These are phyloP conservation scores for Dissoconium aciculare DNA, from an alignment of 2,329 filamentous ascomycete species.

Conservation along the genomic window DNA sequence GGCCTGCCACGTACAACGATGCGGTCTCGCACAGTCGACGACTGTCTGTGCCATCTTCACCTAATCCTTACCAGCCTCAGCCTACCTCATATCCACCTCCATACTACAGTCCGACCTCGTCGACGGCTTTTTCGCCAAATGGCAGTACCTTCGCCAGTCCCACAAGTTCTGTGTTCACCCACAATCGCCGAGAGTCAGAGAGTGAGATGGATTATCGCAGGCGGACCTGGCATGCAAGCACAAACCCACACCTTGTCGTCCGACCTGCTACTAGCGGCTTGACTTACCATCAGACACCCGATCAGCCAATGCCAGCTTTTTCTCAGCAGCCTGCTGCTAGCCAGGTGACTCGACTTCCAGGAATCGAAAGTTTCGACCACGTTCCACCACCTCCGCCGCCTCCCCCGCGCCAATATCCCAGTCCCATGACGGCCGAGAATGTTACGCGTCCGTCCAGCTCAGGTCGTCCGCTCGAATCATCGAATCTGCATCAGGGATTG, in stretches of 20 bases:
- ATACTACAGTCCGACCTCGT: constrained; percentile 33
- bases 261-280: constrained; percentile 56
- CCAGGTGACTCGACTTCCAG: constrained; percentile 59
- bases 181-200: constrained; percentile 51
- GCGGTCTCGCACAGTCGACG: constrained; percentile 53
- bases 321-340: constrained; percentile 38
- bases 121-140: constrained; percentile 38
- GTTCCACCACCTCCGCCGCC: constrained; percentile 47
- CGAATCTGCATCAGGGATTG: constrained; percentile 50
- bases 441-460: constrained; percentile 23
- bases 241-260: constrained; percentile 42
- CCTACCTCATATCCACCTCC: constrained; percentile 41
- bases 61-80: constrained; percentile 56
- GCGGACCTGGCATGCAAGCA: constrained; percentile 82
- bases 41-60: constrained; percentile 65
- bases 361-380: constrained; percentile 83
- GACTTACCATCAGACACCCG: constrained; percentile 59
- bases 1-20: constrained; percentile 60
- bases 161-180: constrained; percentile 46
- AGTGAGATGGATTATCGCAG: constrained; percentile 66
- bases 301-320: constrained; percentile 43
- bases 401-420: constrained; percentile 46
- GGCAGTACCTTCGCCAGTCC: constrained; percentile 52
- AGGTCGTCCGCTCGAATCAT: constrained; percentile 36
- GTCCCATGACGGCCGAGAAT: constrained; percentile 63